A percentile compares a stretch with the other conserved stretches of the same genome.
Conservation (phyloP, 2,329 filamentous ascomycete genomes). For the Zasmidium angulare region DNA sequence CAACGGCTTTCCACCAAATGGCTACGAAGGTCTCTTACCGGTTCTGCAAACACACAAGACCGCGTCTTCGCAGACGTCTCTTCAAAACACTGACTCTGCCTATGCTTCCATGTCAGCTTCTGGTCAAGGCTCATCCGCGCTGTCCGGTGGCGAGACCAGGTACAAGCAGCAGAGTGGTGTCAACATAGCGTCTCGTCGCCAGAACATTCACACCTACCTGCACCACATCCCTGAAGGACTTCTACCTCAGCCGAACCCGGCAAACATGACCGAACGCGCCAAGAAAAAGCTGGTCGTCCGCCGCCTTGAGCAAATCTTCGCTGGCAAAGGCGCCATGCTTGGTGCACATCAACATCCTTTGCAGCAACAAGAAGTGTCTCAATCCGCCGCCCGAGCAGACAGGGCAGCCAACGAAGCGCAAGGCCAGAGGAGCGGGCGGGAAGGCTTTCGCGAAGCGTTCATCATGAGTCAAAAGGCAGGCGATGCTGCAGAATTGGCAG, state of each 20-base stretch:
- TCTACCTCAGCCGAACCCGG: conserved; percentile 55
- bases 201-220: conserved; percentile 68
- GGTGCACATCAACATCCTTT: conserved; percentile 50
- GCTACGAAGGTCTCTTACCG: conserved; percentile 40
- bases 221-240: conserved; percentile 71
- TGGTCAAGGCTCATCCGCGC: conserved; percentile 44
- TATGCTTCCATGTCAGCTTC: conserved; percentile 62
- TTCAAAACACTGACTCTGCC: conserved; percentile 52
- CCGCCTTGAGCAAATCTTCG: conserved; percentile 77
- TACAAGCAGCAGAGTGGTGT: conserved; percentile 17
- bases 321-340: conserved; percentile 59
- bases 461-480: conserved; percentile 40
- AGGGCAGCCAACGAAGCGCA: conserved; percentile 41
- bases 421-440: conserved; percentile 36
- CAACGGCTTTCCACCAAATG: conserved; percentile 38
- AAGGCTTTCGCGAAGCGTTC: conserved; percentile 48
- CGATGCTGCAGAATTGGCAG: conserved; percentile 17
- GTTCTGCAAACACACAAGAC: conserved; percentile 56
- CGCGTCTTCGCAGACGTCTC: conserved; percentile 59
- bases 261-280: conserved; percentile 66
- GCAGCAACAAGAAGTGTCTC: conserved; percentile 59
- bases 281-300: conserved; percentile 76
- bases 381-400: conserved; percentile 52
- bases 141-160: conserved; percentile 36
- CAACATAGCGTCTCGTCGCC: conserved; percentile 43